Evolutionary conservation across 306 rosid species (phyloP).

Genomic region (Malus asiatica): DNA sequence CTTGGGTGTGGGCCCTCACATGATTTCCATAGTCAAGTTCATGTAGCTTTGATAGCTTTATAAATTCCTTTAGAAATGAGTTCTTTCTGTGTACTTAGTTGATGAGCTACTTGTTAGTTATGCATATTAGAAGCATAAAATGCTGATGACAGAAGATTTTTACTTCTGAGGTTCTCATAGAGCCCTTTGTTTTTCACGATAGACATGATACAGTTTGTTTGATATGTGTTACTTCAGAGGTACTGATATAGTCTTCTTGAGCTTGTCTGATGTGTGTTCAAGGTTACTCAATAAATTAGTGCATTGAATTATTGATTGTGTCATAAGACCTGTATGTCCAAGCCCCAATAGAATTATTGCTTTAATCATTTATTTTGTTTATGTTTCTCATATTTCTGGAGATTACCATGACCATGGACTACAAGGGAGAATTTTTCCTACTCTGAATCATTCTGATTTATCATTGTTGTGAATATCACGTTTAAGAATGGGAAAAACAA

Average conservation of each 20-base stretch:
- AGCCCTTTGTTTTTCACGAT: not conserved
- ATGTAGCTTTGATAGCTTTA: not conserved
- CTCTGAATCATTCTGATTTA: not conserved
- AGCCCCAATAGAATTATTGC: not conserved
- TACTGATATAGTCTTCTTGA: not conserved
- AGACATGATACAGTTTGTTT: not conserved
- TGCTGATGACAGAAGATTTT: not conserved
- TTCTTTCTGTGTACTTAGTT: not conserved
- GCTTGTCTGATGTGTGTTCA: not conserved
- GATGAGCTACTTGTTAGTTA: not conserved
- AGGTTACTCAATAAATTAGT: not conserved
- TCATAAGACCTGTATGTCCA: not conserved
- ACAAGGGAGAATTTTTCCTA: not conserved
- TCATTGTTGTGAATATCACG: too few species aligned
- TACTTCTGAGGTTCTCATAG: not conserved
- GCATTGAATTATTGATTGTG: not conserved
- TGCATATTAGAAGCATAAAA: not conserved
- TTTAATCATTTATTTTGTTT: not conserved
- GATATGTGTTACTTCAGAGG: not conserved
- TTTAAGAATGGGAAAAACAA: too few species aligned
- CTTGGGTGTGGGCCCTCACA: not conserved
- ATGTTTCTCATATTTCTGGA: not conserved
- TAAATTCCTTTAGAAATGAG: not conserved
- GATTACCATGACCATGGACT: not conserved
- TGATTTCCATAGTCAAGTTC: not conserved